Evolutionary conservation across 345 rosid genomes (phyloP), one percentile per base, ranked within the genome.

Genomic region (Angophora floribunda): DNA sequence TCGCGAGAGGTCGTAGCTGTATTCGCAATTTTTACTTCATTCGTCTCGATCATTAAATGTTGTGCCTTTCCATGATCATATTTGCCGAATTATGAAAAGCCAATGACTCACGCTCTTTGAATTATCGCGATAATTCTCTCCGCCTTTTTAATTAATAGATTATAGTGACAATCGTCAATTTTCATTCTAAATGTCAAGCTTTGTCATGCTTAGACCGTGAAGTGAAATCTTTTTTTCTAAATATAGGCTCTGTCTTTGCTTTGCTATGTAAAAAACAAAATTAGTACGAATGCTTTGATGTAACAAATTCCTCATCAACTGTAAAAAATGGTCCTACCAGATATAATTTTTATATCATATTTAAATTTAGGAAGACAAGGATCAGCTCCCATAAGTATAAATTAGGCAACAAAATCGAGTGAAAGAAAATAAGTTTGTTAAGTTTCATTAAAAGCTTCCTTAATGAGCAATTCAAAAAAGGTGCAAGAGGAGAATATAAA

Each of bases 141-240:
- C 13, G 13, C 6, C 36, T 70, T 9, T 70, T 19, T 17, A 36
- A 17, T 70, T 70, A 19, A 36, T 17, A 8, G 0, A 17, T 70
- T 4, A 36, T 17, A 70, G 19, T 4, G 47, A 1, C 2, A 2
- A 36, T 36, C 24, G 1, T 32, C 45, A 0, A 8, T 8, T 70
- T 70, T 70, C n/a, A n/a, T n/a, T n/a, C n/a, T n/a, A n/a, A n/a
- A n/a, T n/a, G n/a, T 4, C 47, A 9, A 9, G 24, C 12, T 32
- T 67, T 32, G 1, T 32, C 45, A 0, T 70, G 47, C 24, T 70
- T 8, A 17, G 11, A 70, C 16, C 6, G 11, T 36, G 80, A 32
- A 21, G 80, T 17, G 80, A 17, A 36, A 70, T 8, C 0, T 9
- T 36, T 17, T 12, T 19, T 36, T 36, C 13, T 19, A 36, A 36